Conservation (phyloP, 2,329 filamentous ascomycete species). For the Fusarium mangiferae region DNA sequence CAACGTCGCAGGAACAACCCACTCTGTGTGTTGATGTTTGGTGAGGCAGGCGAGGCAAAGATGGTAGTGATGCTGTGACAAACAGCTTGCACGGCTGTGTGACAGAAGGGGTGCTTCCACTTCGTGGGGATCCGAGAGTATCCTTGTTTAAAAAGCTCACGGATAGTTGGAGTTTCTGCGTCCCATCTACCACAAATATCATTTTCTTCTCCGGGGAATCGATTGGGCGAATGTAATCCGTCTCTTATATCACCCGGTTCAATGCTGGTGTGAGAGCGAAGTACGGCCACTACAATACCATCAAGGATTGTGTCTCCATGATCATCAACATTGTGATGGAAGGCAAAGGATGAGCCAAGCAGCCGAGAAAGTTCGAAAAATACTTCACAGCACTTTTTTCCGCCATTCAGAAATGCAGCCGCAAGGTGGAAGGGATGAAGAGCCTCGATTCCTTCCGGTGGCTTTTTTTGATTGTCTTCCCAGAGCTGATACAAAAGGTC, state of each 20-base stretch:
- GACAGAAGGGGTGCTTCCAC: background rate
- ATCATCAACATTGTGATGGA: accelerated
- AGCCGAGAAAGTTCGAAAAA: too few relatives aligned
- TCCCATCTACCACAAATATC: background rate
- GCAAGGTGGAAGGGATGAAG: background rate
- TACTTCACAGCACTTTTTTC: too few relatives aligned
- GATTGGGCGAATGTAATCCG: background rate
- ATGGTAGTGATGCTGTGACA: accelerated
- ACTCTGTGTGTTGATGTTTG: accelerated
- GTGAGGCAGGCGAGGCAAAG: accelerated
- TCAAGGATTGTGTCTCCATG: background rate
- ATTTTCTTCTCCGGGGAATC: background rate
- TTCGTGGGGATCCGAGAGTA: background rate
- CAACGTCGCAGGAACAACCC: background rate
- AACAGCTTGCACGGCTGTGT: background rate
- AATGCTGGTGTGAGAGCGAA: background rate
- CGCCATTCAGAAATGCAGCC: background rate
- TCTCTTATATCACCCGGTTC: background rate
- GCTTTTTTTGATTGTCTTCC: too few relatives aligned
- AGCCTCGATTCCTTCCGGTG: background rate
- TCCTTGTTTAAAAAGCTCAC: background rate
- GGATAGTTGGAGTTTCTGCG: accelerated
- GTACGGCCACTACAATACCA: accelerated
- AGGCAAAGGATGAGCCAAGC: too few relatives aligned
- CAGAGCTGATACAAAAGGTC: accelerated